Percentiles rank a stretch among this genome's conserved stretches.
Conservation (phyloP, 257 asterid species). For the Fraxinus cuspidata region DNA sequence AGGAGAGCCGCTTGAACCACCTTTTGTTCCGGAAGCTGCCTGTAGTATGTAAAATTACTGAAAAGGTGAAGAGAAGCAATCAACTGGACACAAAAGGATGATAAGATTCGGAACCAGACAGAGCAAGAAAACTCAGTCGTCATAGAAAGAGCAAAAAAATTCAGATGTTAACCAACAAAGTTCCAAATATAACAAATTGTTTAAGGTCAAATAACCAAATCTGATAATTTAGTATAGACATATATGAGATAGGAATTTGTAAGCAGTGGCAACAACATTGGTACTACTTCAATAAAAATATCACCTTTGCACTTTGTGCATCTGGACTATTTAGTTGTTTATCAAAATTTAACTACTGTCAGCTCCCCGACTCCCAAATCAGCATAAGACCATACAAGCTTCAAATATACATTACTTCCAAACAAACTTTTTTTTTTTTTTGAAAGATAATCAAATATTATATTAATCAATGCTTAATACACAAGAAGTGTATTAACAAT, state of each 20-base stretch:
- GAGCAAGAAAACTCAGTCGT: constrained; percentile 16
- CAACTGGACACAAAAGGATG: constrained; percentile 5
- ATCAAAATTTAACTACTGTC: neutral
- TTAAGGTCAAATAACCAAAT: constrained; percentile 2
- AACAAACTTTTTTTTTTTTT: constrained; percentile 6
- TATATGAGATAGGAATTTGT: neutral
- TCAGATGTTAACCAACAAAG: neutral
- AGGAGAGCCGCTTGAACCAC: constrained; percentile 99
- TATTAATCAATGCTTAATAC: too few relatives aligned
- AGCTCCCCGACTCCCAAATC: neutral
- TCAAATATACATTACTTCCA: neutral
- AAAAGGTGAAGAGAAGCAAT: constrained; percentile 14
- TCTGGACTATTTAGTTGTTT: neutral
- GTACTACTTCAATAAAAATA: neutral
- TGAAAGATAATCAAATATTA: too few relatives aligned
- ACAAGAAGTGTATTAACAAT: too few relatives aligned
- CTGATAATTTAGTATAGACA: neutral
- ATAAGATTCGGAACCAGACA: constrained; percentile 15
- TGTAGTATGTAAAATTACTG: constrained; percentile 28
- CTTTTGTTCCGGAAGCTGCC: constrained; percentile 99
- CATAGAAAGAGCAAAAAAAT: neutral
- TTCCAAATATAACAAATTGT: neutral
- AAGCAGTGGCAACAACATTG: neutral
- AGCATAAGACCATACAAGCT: neutral
- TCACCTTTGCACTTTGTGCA: neutral